Percentiles rank a stretch among this genome's conserved stretches.
phyloP scores from a whole-genome alignment of 2,329 filamentous ascomycete species.

The Penicillium sp. region DNA sequence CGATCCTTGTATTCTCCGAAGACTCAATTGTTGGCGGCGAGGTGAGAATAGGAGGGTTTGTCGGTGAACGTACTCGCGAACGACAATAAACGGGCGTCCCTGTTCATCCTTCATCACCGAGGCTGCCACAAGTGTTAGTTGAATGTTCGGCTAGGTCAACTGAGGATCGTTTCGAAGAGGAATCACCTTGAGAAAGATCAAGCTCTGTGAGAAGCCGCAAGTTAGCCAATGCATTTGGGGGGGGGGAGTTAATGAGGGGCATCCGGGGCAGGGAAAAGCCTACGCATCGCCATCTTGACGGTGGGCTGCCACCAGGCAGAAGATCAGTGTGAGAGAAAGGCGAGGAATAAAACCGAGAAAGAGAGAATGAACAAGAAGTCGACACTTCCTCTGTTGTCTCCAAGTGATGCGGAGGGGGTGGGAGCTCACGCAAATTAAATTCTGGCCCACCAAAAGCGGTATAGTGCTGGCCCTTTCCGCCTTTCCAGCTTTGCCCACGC shows the following conservation, averaged over 20 bases:
- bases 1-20: background rate
- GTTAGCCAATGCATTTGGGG: conserved; percentile 32
- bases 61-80: conserved; percentile 77
- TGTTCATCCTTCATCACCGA: conserved; percentile 95
- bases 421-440: conserved; percentile 44
- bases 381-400: conserved; percentile 6
- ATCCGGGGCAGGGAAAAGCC: conserved; percentile 31
- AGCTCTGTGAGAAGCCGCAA: conserved; percentile 41
- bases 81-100: conserved; percentile 95
- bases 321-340: conserved; percentile 6
- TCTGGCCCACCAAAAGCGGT: conserved; percentile 40
- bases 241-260: conserved; percentile 40
- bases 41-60: conserved; percentile 9
- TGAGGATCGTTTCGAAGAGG: conserved; percentile 10
- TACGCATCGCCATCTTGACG: conserved; percentile 55
- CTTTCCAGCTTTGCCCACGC: conserved; percentile 31
- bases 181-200: conserved; percentile 53
- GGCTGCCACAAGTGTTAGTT: conserved; percentile 49
- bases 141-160: conserved; percentile 16
- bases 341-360: conserved; percentile 4
- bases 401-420: conserved; percentile 29
- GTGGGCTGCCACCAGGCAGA: conserved; percentile 39
- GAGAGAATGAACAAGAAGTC: conserved; percentile 9
- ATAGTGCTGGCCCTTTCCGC: conserved; percentile 34
- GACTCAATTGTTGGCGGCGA: conserved; percentile 6